Conservation (phyloP, 768 basidiomycete genomes). For the Lentinula aciculospora region DNA sequence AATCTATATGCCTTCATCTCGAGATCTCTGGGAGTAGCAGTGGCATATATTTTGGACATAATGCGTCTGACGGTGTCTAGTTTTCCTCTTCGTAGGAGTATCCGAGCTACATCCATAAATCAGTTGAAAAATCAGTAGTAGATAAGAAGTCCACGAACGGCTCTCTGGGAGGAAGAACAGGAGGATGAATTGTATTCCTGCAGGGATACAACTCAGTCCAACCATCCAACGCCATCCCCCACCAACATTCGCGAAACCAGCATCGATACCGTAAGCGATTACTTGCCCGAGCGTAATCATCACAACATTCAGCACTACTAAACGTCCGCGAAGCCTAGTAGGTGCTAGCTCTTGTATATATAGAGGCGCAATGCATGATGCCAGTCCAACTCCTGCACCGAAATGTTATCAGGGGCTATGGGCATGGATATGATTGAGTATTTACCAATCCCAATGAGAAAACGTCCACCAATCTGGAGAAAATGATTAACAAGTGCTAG, state of each 20-base stretch:
- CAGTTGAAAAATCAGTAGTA: background rate
- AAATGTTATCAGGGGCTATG: background rate
- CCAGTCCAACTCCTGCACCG: conserved; percentile 55
- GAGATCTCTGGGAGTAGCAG: conserved; percentile 58
- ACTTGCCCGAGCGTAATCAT: conserved; percentile 81
- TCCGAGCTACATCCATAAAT: conserved; percentile 32
- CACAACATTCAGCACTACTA: conserved; percentile 81
- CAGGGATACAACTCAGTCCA: conserved; percentile 67
- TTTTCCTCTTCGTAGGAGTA: conserved; percentile 54
- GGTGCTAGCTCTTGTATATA: conserved; percentile 84
- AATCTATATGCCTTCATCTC: conserved; percentile 47
- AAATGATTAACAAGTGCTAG: background rate
- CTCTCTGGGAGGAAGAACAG: conserved; percentile 73
- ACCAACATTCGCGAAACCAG: conserved; percentile 51
- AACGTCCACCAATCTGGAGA: conserved; percentile 58
- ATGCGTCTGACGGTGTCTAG: conserved; percentile 45
- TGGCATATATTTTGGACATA: conserved; percentile 64
- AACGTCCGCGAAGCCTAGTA: conserved; percentile 63
- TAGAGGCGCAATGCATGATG: conserved; percentile 73
- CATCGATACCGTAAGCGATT: conserved; percentile 70
- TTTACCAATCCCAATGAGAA: conserved; percentile 54
- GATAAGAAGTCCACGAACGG: conserved; percentile 39
- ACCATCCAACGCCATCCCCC: conserved; percentile 85
- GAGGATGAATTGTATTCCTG: conserved; percentile 54
- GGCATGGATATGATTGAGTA: background rate